A percentile compares a stretch with the other conserved stretches of the same genome.
Conservation (phyloP, 2,329 filamentous ascomycete genomes). For the Cadophora luteo-olivacea region DNA sequence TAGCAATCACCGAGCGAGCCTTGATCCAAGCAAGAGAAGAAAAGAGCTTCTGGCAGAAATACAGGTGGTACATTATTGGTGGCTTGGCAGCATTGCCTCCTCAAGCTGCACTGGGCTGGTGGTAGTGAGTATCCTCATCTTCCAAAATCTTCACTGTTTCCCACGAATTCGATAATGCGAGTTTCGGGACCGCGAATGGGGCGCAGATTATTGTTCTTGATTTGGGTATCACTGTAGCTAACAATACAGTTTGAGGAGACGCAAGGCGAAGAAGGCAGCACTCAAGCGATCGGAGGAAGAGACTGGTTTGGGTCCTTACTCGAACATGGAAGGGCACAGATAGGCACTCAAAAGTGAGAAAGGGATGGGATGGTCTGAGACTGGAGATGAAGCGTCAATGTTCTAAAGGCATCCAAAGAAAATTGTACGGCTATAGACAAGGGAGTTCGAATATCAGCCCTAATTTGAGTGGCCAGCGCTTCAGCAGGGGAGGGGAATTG, state of each 20-base stretch:
- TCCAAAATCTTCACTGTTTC: too few relatives aligned
- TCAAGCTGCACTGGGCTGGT: conserved; percentile 1
- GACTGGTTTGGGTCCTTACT: background rate
- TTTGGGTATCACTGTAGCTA: background rate
- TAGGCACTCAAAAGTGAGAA: background rate
- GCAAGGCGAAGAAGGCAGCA: conserved; percentile 16
- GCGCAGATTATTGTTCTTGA: too few relatives aligned
- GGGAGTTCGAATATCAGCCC: too few relatives aligned
- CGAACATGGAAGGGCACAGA: background rate
- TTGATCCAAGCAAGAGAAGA: conserved; percentile 6
- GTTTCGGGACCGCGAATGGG: too few relatives aligned
- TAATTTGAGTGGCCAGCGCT: too few relatives aligned
- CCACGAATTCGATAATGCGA: too few relatives aligned
- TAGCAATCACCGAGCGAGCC: background rate
- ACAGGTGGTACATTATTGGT: conserved; percentile 14
- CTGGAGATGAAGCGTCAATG: too few relatives aligned
- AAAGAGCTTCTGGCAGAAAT: conserved; percentile 13
- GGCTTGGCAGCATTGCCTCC: conserved; percentile 4
- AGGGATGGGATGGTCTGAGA: background rate
- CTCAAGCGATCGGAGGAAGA: conserved; percentile 12
- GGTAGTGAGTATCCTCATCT: background rate
- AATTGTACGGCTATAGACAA: too few relatives aligned
- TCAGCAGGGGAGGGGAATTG: too few relatives aligned
- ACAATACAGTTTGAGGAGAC: conserved; percentile 2
- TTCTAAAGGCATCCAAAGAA: background rate